phyloP scores from a whole-genome alignment of 352 stramenopile genomes.

The Phytophthora pini region DNA sequence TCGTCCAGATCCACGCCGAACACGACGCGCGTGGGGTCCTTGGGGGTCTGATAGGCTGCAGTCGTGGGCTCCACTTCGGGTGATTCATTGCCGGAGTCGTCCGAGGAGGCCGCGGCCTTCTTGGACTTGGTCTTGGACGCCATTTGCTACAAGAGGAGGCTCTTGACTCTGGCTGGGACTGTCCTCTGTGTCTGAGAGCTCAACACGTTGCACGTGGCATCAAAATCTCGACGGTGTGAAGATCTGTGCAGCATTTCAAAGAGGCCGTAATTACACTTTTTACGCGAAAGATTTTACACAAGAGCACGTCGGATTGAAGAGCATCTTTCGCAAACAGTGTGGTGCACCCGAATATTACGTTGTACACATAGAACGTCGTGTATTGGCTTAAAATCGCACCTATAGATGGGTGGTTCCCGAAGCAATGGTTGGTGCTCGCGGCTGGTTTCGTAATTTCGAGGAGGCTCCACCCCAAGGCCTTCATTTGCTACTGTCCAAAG shows the following conservation, averaged over 20 bases:
- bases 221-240: slow-evolving; percentile 20
- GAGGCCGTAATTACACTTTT: slow-evolving; percentile 40
- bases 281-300: slow-evolving; percentile 1
- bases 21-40: slow-evolving; percentile 34
- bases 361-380: not conserved
- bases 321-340: not conserved
- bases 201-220: slow-evolving; percentile 43
- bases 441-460: slow-evolving; percentile 45
- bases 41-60: slow-evolving; percentile 10
- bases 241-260: slow-evolving; percentile 33
- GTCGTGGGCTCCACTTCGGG: slow-evolving; percentile 23
- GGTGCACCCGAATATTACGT: not conserved
- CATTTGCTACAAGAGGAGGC: slow-evolving; percentile 34
- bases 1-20: slow-evolving; percentile 74
- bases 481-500: slow-evolving; percentile 91
- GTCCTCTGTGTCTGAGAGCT: slow-evolving; percentile 11
- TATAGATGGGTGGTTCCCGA: slow-evolving; percentile 42
- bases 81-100: slow-evolving; percentile 29
- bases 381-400: slow-evolving; percentile 40
- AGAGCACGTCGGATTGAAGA: slow-evolving; percentile 6
- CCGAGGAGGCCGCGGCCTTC: slow-evolving; percentile 41
- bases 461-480: slow-evolving; percentile 32
- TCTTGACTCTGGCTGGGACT: slow-evolving; percentile 23
- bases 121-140: slow-evolving; percentile 69
- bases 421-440: slow-evolving; percentile 66